These are phyloP conservation scores for Aspergillus vadensis DNA, from an alignment of 2,329 filamentous ascomycete species.

Conservation along the genomic window DNA sequence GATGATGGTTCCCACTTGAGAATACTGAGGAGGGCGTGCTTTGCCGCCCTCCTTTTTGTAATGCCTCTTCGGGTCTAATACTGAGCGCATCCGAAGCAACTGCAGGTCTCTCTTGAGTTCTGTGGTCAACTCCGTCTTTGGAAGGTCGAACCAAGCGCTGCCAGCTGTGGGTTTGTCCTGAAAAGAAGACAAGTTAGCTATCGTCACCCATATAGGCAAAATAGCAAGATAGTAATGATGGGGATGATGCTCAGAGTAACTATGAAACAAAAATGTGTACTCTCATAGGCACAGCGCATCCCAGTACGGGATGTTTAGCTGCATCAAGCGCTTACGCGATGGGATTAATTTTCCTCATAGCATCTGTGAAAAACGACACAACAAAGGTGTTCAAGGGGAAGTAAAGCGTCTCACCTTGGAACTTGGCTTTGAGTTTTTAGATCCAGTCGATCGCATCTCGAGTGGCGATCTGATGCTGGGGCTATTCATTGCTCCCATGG, in stretches of 20 bases:
- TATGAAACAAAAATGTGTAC: slow-evolving; percentile 62
- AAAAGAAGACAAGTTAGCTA: slow-evolving; percentile 22
- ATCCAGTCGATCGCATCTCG: slow-evolving; percentile 21
- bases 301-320: slow-evolving; percentile 77
- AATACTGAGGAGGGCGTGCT: slow-evolving; percentile 74
- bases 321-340: slow-evolving; percentile 68
- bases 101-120: slow-evolving; percentile 88
- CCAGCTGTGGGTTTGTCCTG: slow-evolving; percentile 70
- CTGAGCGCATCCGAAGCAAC: slow-evolving; percentile 81
- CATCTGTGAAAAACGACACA: slow-evolving; percentile 29
- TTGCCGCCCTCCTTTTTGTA: slow-evolving; percentile 85
- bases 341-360: slow-evolving; percentile 77
- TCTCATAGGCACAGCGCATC: slow-evolving; percentile 72
- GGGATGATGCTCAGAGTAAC: slow-evolving; percentile 64
- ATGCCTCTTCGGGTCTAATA: slow-evolving; percentile 84
- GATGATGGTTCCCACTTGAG: slow-evolving; percentile 83
- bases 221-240: slow-evolving; percentile 27
- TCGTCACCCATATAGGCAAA: background rate
- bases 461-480: slow-evolving; percentile 39
- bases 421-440: background rate
- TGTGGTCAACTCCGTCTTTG: slow-evolving; percentile 78
- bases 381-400: background rate
- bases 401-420: slow-evolving; percentile 49
- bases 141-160: slow-evolving; percentile 82
- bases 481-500: slow-evolving; percentile 52